Base-by-base conservation (phyloP, 1,284 basidiomycete species). In the Ganoderma sp. region DNA sequence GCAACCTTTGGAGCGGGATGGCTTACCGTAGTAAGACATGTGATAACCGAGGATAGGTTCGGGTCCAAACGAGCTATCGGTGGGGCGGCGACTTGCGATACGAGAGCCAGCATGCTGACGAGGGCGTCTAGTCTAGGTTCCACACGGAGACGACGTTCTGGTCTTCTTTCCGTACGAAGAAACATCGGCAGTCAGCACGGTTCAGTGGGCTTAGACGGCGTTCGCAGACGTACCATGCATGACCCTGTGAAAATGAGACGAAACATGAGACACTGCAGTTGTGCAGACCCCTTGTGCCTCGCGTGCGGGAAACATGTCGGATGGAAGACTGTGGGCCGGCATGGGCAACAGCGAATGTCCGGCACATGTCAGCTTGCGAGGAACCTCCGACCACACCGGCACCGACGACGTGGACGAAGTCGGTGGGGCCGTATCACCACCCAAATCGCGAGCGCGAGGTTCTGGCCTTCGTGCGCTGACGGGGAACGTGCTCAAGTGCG, bases 371-470 rank as follows among this genome's bases (percentile, higher is more conserved):
- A 52, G 62, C 56, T 58, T 22, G 61, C 66, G 63, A 59, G 54
- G 43, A 25, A 54, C 22, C n/a, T 28, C 58, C 34, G 37, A 61
- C 9, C 57, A 41, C 61, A 41, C 56, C 56, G 63, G 61, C 63
- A 43, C 19, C 52, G 37, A 45, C 56, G 50, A 68, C 67, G 66
- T 66, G 39, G 37, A 42, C 39, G 58, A 41, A 68, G 63, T 60
- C 41, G 60, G 64, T 72, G 69, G 71, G 67, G 71, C 63, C 15
- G 59, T 15, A 67, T 66, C 67, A 61, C 52, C 65, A 64, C 58
- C 54, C 37, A 64, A 64, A n/a, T 66, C 63, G 67, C 65, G 61
- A 64, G 50, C 59, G 58, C 37, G 43, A 52, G 50, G 63, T 67
- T 68, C 71, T 37, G 50, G 42, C 32, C 64, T 52, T 66, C 64